phyloP scores from a whole-genome alignment of 139 green algal species.

The Micromonas commoda region DNA sequence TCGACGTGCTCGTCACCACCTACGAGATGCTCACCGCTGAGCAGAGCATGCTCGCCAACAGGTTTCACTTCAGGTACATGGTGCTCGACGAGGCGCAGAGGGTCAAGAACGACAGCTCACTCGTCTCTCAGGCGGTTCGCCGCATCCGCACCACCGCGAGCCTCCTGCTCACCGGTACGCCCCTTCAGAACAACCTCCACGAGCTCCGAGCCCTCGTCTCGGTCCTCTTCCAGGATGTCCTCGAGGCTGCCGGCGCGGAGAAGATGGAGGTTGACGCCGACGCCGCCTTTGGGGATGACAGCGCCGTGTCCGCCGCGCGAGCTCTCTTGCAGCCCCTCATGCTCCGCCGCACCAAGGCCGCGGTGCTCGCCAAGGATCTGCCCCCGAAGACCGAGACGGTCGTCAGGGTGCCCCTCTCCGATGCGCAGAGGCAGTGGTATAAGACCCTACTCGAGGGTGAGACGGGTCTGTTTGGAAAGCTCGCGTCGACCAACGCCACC shows the following conservation, averaged over 20 bases:
- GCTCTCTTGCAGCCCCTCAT: constrained; percentile 11
- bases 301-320: background rate
- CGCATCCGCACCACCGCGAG: constrained; percentile 3
- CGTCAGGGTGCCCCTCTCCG: background rate
- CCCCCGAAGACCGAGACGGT: background rate
- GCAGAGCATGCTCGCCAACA: background rate
- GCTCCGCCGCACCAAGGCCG: constrained; percentile 12
- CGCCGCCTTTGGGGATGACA: background rate
- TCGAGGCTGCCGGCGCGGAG: constrained; percentile 31
- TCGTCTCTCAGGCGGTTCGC: constrained; percentile 4
- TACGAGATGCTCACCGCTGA: constrained; percentile 15
- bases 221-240: constrained; percentile 66
- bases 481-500: background rate
- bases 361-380: constrained; percentile 3
- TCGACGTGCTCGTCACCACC: constrained; percentile 65
- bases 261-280: background rate
- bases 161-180: constrained; percentile 46
- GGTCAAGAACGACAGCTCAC: constrained; percentile 51
- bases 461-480: background rate
- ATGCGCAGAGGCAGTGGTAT: background rate
- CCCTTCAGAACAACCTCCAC: constrained; percentile 69
- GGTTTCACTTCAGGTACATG: constrained; percentile 45
- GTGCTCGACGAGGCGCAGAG: constrained; percentile 50
- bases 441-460: constrained; percentile 11
- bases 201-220: constrained; percentile 70